Evolutionary conservation across 345 rosid genomes (phyloP), one percentile per base, ranked within the genome.

Genomic region (Eucalyptus virginea): DNA sequence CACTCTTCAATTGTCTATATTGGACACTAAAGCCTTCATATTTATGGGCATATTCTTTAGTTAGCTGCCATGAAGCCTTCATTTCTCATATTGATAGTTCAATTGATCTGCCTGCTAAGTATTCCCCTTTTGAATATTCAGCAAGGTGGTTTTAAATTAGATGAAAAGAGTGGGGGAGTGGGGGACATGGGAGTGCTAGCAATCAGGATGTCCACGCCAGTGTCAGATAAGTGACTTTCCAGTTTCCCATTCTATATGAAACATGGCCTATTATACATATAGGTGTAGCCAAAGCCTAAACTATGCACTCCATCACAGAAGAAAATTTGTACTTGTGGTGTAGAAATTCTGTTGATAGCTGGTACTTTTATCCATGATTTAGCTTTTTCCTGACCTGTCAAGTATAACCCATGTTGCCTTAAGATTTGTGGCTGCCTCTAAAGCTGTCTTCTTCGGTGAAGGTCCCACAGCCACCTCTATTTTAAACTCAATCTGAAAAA

Each of bases 371-470:
- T 34, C 44, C 24, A 72, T 72, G 72, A 34, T 72, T 72, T 72
- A 72, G 81, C 81, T 72, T 72, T 34, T 72, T 18, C 81, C 92
- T 42, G n/a, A 93, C 95, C 95, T 95, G 90, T 94, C 97, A 86
- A 95, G 95, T 51, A 95, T 87, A 45, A 94, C 89, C 94, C 93
- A 95, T 45, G 95, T 95, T 47, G 96, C 95, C 88, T 88, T 88
- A 37, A 94, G 87, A 54, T 13, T 92, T 90, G 49, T 91, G 58
- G 91, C 92, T 88, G 93, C 93, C 87, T 87, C 77, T 28, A 91
- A n/a, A 21, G 95, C 94, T 77, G 90, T 87, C 49, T 26, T 81
- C 89, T 91, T 94, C 14, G 91, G 89, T n/a, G 90, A 89, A 40
- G 93, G 40, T 77, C 93, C 95, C n/a, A 92, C 91, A 6, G 30